phyloP scores from a whole-genome alignment of 306 rosid species.

The Senna tora region DNA sequence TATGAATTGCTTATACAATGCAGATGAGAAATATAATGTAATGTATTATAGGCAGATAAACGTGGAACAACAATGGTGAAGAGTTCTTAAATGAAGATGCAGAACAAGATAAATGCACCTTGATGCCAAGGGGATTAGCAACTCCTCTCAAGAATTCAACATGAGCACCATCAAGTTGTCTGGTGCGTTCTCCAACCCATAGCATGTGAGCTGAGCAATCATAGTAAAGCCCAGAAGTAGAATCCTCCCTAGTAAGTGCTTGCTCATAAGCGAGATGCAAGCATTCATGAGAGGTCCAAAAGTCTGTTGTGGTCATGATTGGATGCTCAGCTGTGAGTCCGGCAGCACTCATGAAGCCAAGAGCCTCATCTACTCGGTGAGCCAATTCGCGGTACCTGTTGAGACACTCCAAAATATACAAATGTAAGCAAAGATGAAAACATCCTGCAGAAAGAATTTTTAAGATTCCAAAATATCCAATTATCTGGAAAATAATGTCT shows the following conservation, averaged over 20 bases:
- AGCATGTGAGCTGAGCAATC: conserved; percentile 68
- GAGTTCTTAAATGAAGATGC: not conserved
- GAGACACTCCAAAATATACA: not conserved
- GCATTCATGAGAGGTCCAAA: conserved; percentile 67
- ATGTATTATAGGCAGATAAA: not conserved
- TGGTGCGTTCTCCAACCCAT: conserved; percentile 67
- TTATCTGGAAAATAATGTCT: not conserved
- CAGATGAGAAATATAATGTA: conserved; percentile 18
- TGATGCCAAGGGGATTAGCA: conserved; percentile 64
- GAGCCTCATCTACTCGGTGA: conserved; percentile 30
- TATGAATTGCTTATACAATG: conserved; percentile 15
- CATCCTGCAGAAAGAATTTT: not conserved
- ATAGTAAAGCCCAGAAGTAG: conserved; percentile 56
- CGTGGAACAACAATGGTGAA: not conserved
- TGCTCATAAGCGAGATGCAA: conserved; percentile 62
- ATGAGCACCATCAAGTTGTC: conserved; percentile 68
- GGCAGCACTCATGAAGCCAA: conserved; percentile 18
- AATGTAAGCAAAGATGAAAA: conserved; percentile 1
- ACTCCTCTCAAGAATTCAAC: conserved; percentile 63
- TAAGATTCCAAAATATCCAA: not conserved
- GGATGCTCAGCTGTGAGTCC: conserved; percentile 25
- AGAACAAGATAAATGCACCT: conserved; percentile 41
- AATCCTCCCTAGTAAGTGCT: conserved; percentile 60
- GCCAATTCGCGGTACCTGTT: conserved; percentile 17
- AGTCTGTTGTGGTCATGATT: conserved; percentile 49